These are phyloP conservation scores for Dendryphion nanum DNA, from an alignment of 2,329 filamentous ascomycete genomes.

Conservation along the genomic window DNA sequence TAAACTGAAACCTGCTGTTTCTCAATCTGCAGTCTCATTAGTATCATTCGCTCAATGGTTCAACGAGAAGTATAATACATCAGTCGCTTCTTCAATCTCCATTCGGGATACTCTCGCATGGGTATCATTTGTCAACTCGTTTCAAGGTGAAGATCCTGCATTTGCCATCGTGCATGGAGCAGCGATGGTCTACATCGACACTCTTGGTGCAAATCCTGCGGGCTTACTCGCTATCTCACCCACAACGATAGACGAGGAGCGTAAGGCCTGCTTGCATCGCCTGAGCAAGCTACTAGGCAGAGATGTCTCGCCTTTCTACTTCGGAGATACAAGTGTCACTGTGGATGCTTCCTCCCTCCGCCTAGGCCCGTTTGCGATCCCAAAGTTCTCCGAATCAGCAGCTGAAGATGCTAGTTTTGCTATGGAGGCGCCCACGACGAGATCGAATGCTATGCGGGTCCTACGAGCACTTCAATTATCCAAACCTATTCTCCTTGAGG, in stretches of 20 bases:
- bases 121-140: slow-evolving; percentile 86
- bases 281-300: slow-evolving; percentile 65
- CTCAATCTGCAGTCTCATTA: slow-evolving; percentile 64
- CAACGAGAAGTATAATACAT: slow-evolving; percentile 72
- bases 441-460: slow-evolving; percentile 85
- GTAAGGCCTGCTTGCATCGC: slow-evolving; percentile 69
- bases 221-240: slow-evolving; percentile 74
- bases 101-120: slow-evolving; percentile 90
- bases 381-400: slow-evolving; percentile 49
- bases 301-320: slow-evolving; percentile 67
- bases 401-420: slow-evolving; percentile 64
- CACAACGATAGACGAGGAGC: slow-evolving; percentile 68
- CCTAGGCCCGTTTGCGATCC: slow-evolving; percentile 74
- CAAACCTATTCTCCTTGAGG: slow-evolving; percentile 92
- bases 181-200: slow-evolving; percentile 93
- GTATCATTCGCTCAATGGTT: slow-evolving; percentile 94
- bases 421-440: slow-evolving; percentile 86
- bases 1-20: slow-evolving; percentile 63
- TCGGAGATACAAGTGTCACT: slow-evolving; percentile 58
- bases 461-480: slow-evolving; percentile 82
- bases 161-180: slow-evolving; percentile 76
- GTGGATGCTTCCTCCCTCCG: slow-evolving; percentile 56
- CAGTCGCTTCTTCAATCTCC: slow-evolving; percentile 75
- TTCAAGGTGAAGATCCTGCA: slow-evolving; percentile 47
- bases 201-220: slow-evolving; percentile 90